Conservation (phyloP, 1,284 basidiomycete genomes). For the Mycena citricolor region DNA sequence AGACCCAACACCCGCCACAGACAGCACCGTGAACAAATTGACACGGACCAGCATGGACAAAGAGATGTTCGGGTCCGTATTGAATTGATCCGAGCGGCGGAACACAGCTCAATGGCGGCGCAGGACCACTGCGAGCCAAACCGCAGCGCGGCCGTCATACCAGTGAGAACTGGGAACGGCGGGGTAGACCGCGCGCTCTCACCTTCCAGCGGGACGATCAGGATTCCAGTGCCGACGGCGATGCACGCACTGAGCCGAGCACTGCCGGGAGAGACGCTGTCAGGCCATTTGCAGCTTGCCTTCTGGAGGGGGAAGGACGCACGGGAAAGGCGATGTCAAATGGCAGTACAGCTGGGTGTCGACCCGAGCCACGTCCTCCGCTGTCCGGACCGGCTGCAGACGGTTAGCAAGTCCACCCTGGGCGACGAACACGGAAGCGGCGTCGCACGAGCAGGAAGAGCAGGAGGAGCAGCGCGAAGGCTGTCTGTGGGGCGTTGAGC, state of each 20-base stretch:
- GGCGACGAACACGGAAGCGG: too few relatives aligned
- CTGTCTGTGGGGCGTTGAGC: constrained; percentile 1
- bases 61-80: constrained; percentile 1
- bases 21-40: constrained; percentile 8
- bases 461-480: too few relatives aligned
- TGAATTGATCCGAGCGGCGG: too few relatives aligned
- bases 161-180: not conserved
- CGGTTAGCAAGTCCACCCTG: too few relatives aligned
- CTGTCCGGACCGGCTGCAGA: constrained; percentile 1
- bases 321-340: constrained; percentile 5
- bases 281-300: too few relatives aligned
- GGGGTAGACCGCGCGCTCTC: not conserved
- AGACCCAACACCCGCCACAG: constrained; percentile 8
- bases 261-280: not conserved
- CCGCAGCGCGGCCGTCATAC: too few relatives aligned
- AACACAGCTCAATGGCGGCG: constrained; percentile 14
- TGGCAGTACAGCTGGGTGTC: constrained; percentile 12
- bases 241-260: constrained; percentile 2
- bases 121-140: constrained; percentile 11
- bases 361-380: not conserved
- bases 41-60: constrained; percentile 16
- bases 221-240: not conserved
- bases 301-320: too few relatives aligned
- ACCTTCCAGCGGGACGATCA: constrained; percentile 15
- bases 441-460: too few relatives aligned